These are phyloP conservation scores for Pneumocystis jirovecii DNA, from an alignment of 1,139 yeast species.

Conservation along the genomic window DNA sequence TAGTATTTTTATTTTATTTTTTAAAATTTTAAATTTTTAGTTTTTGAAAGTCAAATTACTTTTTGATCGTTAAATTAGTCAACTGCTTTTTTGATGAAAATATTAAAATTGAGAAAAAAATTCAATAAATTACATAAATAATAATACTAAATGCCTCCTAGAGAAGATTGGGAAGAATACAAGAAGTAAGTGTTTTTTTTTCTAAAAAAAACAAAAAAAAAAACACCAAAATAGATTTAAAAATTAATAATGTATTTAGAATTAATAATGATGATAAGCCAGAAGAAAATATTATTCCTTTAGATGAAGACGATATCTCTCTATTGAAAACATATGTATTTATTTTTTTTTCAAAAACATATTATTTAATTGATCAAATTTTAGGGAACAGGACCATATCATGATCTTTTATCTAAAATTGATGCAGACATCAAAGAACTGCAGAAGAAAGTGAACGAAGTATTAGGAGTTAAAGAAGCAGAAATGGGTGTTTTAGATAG, in stretches of 20 bases:
- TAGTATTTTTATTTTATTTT: not conserved
- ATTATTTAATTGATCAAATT: not conserved
- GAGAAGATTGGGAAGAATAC: conserved; percentile 95
- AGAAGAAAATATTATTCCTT: conserved; percentile 68
- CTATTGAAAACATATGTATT: conserved; percentile 71
- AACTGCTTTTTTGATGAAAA: not conserved
- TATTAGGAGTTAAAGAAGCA: conserved; percentile 37
- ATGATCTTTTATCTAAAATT: conserved; percentile 56
- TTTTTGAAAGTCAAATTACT: not conserved
- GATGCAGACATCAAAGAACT: conserved; percentile 75
- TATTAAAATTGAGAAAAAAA: not conserved
- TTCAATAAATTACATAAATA: not conserved
- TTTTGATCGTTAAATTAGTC: not conserved
- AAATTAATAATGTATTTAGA: not conserved
- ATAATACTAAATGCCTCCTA: conserved; percentile 47
- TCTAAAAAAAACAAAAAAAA: not conserved
- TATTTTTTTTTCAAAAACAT: conserved; percentile 3
- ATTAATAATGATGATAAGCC: conserved; percentile 46
- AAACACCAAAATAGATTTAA: not conserved
- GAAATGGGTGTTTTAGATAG: conserved; percentile 95
- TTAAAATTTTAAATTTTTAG: not conserved
- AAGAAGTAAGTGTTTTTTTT: conserved; percentile 36
- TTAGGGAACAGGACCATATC: conserved; percentile 89
- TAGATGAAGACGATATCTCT: conserved; percentile 92
- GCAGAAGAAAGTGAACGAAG: conserved; percentile 73